Percentiles rank a stretch among this genome's conserved stretches.
Evolutionary conservation across 2,329 filamentous ascomycete genomes (phyloP).

Genomic region (Ceratocystis destructans): DNA sequence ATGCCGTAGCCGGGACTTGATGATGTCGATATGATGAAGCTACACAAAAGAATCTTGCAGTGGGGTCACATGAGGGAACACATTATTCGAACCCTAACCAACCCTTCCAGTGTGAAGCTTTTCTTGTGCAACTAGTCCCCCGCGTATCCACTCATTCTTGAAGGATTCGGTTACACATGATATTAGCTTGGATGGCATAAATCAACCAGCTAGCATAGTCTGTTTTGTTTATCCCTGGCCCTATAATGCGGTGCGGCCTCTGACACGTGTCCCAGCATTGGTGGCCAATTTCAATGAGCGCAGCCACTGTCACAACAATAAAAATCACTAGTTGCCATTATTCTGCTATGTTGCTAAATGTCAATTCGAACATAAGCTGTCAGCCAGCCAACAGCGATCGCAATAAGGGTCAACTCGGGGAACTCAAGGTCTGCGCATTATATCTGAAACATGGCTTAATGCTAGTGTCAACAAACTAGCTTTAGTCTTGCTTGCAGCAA

Average conservation of each 20-base stretch:
- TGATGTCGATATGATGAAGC: slow-evolving; percentile 3
- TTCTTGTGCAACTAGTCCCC: not conserved
- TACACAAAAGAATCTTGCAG: not conserved
- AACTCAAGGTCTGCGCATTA: too few species aligned
- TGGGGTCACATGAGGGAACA: slow-evolving; percentile 12
- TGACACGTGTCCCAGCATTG: slow-evolving; percentile 1
- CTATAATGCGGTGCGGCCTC: not conserved
- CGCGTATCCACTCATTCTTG: not conserved
- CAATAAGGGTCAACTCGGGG: not conserved
- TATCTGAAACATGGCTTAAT: not conserved
- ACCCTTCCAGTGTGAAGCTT: not conserved
- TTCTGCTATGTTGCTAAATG: not conserved
- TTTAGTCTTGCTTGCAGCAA: too few species aligned
- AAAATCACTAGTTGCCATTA: not conserved
- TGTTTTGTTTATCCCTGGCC: not conserved
- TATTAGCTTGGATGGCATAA: slow-evolving; percentile 4
- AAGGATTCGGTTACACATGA: slow-evolving; percentile 4
- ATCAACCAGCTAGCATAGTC: not conserved
- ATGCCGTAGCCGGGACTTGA: slow-evolving; percentile 10
- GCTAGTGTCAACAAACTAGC: not conserved
- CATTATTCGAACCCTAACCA: not conserved
- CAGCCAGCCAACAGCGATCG: not conserved
- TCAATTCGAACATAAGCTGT: too few species aligned
- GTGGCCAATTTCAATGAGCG: not conserved
- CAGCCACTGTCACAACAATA: not conserved